phyloP scores from a whole-genome alignment of 768 basidiomycete genomes.

The Kwoniella botswanensis region DNA sequence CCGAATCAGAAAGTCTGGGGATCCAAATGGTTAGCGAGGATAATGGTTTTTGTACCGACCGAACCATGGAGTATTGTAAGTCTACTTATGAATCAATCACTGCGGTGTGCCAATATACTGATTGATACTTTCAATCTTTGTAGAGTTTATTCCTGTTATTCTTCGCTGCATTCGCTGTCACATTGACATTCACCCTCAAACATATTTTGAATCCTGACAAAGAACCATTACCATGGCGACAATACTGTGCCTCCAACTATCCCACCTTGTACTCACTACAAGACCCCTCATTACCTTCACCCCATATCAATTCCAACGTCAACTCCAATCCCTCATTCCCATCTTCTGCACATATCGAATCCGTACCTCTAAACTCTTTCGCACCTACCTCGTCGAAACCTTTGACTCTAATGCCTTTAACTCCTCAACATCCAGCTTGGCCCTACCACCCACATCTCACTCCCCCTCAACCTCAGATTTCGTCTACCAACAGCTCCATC shows the following conservation, averaged over 20 bases:
- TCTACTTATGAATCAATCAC: not conserved
- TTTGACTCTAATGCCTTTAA: constrained; percentile 52
- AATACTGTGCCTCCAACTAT: constrained; percentile 74
- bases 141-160: constrained; percentile 71
- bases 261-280: constrained; percentile 52
- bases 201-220: constrained; percentile 96
- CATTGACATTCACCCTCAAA: constrained; percentile 83
- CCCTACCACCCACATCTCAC: constrained; percentile 37
- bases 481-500: constrained; percentile 67
- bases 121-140: not conserved
- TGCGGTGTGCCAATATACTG: not conserved
- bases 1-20: constrained; percentile 24
- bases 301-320: constrained; percentile 57
- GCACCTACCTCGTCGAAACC: constrained; percentile 50
- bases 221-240: constrained; percentile 88
- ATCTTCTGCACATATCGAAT: constrained; percentile 9
- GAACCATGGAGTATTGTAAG: constrained; percentile 46
- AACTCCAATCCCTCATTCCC: constrained; percentile 34
- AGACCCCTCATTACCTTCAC: constrained; percentile 38
- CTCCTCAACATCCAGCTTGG: constrained; percentile 41
- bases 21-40: constrained; percentile 36
- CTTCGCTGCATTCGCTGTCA: constrained; percentile 78
- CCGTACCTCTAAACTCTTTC: constrained; percentile 58
- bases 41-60: constrained; percentile 40
- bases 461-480: constrained; percentile 34